These are phyloP conservation scores for Pythium insidiosum DNA, from an alignment of 352 stramenopile genomes.

Conservation along the genomic window DNA sequence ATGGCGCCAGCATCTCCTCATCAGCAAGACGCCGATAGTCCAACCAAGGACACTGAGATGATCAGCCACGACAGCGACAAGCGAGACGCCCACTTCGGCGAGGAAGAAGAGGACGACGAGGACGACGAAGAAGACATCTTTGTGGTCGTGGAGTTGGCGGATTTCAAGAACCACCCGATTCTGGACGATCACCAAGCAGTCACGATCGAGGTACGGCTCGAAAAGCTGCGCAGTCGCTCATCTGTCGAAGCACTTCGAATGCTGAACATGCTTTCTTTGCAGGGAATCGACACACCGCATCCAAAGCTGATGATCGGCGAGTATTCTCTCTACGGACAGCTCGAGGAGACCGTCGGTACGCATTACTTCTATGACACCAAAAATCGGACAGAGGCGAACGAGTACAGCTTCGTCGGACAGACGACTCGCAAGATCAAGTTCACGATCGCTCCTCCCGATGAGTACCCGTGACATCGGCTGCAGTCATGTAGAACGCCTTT, in stretches of 20 bases:
- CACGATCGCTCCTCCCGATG: slow-evolving; percentile 61
- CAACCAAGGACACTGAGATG: too few species aligned
- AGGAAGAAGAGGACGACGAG: slow-evolving; percentile 19
- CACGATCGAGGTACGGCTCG: slow-evolving; percentile 57
- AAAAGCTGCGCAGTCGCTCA: too few species aligned
- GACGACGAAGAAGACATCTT: slow-evolving; percentile 58
- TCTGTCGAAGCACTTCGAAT: too few species aligned
- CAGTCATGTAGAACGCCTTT: too few species aligned
- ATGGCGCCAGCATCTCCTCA: too few species aligned
- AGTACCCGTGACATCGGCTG: slow-evolving; percentile 13
- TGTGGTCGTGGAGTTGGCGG: slow-evolving; percentile 64
- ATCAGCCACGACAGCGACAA: too few species aligned
- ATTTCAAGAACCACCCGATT: slow-evolving; percentile 79
- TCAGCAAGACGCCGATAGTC: too few species aligned
- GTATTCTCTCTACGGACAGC: slow-evolving; percentile 52
- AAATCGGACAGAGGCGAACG: slow-evolving; percentile 23
- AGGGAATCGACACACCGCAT: slow-evolving; percentile 65
- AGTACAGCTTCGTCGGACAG: slow-evolving; percentile 55
- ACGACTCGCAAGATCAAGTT: slow-evolving; percentile 78
- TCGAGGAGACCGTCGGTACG: slow-evolving; percentile 74
- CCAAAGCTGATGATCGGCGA: slow-evolving; percentile 63
- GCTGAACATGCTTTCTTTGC: too few species aligned
- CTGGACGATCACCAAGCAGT: slow-evolving; percentile 58
- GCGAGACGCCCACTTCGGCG: too few species aligned
- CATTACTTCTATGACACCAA: slow-evolving; percentile 76